Evolutionary conservation across 2,329 filamentous ascomycete genomes (phyloP), one percentile per base, ranked within the genome.

Genomic region (Arthroderma sp.): DNA sequence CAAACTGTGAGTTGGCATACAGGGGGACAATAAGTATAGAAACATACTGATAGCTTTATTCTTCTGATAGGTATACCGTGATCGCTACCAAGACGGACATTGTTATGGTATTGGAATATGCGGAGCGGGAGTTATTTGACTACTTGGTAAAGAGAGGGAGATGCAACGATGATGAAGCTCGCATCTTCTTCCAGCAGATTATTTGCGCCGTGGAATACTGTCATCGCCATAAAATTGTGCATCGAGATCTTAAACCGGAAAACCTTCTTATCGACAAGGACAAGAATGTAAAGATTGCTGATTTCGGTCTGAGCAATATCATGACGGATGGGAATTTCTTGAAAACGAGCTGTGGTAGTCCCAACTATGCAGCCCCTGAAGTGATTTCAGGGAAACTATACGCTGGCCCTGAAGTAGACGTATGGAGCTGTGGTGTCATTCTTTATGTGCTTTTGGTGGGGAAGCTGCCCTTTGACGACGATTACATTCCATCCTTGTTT

Each of bases 291-390:
- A 98, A 98, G 77, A 98, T 98, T 75, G 93, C 93, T 66, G 93
- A 98, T 74, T 98, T 98, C 65, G 93, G 93, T 58, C 79, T 98
- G 58, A 97, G 91, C 77, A 98, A 98, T 70, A 98, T 98, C 74
- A 98, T 98, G 93, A 97, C 93, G 0, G 93, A 98, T 70, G 93
- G 93, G 25, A 98, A 98, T 71, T 98, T 98, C 70, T 81, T 98
- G 66, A 97, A 96, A 76, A 98, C 93, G 0, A 97, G 91, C 70
- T 98, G 93, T 67, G 93, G 93, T 56, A 97, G 91, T 68, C 93
- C 93, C 43, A 98, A 98, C 73, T 98, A 98, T 71, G 93, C 93
- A 11, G 93, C 93, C 0, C 93, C 93, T 5, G 93, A 98, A 71
- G 93, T 98, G 60, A 97, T 98, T 67, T 93, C 91, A 57, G 93